A percentile compares a stretch with the other conserved stretches of the same genome.
These are phyloP conservation scores for Pythium monospermum DNA, from an alignment of 352 stramenopile genomes.

Conservation along the genomic window DNA sequence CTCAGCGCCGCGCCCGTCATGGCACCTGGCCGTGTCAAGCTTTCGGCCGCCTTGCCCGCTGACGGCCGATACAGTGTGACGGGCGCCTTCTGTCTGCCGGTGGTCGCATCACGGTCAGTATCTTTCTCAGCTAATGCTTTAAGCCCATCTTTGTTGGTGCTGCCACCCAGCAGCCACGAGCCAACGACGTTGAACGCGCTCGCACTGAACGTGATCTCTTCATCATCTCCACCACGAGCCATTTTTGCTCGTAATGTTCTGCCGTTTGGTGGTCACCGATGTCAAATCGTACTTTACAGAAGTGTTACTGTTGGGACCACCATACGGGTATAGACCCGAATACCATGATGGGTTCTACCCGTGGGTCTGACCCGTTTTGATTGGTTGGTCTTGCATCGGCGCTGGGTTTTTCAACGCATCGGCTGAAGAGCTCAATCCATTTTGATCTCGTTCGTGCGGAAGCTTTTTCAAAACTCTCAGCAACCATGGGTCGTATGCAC, in stretches of 20 bases:
- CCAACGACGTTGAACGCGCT: slow-evolving; percentile 59
- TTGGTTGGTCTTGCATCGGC: slow-evolving; percentile 28
- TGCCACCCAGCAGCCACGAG: slow-evolving; percentile 49
- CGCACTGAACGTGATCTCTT: slow-evolving; percentile 45
- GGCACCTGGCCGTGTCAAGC: slow-evolving; percentile 12
- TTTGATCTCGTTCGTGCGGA: slow-evolving; percentile 67
- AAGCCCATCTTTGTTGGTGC: no score
- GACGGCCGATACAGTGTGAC: slow-evolving; percentile 59
- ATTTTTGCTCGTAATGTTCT: background rate
- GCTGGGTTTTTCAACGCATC: slow-evolving; percentile 4
- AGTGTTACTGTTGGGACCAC: background rate
- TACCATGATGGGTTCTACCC: no score
- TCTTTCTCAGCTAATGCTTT: slow-evolving; percentile 1
- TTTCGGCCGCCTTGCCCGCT: slow-evolving; percentile 10
- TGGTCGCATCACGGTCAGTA: slow-evolving; percentile 7
- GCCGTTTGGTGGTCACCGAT: slow-evolving; percentile 8
- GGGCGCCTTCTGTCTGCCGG: slow-evolving; percentile 8
- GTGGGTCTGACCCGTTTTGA: slow-evolving; percentile 16
- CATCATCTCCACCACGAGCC: slow-evolving; percentile 29
- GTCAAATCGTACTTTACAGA: slow-evolving; percentile 3
- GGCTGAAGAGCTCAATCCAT: no score
- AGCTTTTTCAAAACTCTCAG: slow-evolving; percentile 28
- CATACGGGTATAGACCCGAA: slow-evolving; percentile 8
- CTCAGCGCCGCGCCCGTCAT: slow-evolving; percentile 28
- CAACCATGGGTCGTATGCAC: slow-evolving; percentile 98